phyloP scores from a whole-genome alignment of 331 rosid genomes.

The Quercus tomentella region DNA sequence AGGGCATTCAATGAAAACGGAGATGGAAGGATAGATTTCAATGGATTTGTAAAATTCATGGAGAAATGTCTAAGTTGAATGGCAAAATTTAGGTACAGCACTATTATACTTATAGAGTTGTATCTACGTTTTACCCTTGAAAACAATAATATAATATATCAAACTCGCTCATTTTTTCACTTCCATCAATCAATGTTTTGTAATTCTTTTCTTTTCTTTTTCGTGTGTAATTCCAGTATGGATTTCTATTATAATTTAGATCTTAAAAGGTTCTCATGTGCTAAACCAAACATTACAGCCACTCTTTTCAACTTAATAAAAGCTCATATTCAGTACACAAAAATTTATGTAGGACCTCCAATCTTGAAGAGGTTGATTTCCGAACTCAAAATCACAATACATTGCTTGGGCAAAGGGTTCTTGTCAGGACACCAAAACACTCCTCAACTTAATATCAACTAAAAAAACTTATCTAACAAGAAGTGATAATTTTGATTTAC shows the following conservation, averaged over 20 bases:
- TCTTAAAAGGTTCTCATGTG: not conserved
- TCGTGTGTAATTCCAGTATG: not conserved
- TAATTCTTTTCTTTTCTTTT: not conserved
- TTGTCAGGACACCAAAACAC: too few relatives aligned
- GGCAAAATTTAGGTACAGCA: too few relatives aligned
- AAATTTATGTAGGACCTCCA: too few relatives aligned
- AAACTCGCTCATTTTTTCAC: not conserved
- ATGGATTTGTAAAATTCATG: slow-evolving; percentile 69
- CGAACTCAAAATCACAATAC: too few relatives aligned
- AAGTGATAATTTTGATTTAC: too few relatives aligned
- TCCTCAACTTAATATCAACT: too few relatives aligned
- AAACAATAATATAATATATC: not conserved
- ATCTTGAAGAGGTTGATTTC: too few relatives aligned
- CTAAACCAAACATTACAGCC: not conserved
- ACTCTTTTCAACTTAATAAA: not conserved
- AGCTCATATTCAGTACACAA: accelerated
- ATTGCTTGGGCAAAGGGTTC: too few relatives aligned
- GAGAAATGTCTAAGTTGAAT: slow-evolving; percentile 49
- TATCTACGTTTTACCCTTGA: not conserved
- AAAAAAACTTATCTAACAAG: too few relatives aligned
- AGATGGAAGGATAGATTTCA: slow-evolving; percentile 76
- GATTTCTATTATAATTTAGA: not conserved
- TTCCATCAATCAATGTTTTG: accelerated
- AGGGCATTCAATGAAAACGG: slow-evolving; percentile 41
- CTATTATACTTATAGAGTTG: accelerated